These are phyloP conservation scores for Cercophora newfieldiana DNA, from an alignment of 495 filamentous ascomycete species.

Conservation along the genomic window DNA sequence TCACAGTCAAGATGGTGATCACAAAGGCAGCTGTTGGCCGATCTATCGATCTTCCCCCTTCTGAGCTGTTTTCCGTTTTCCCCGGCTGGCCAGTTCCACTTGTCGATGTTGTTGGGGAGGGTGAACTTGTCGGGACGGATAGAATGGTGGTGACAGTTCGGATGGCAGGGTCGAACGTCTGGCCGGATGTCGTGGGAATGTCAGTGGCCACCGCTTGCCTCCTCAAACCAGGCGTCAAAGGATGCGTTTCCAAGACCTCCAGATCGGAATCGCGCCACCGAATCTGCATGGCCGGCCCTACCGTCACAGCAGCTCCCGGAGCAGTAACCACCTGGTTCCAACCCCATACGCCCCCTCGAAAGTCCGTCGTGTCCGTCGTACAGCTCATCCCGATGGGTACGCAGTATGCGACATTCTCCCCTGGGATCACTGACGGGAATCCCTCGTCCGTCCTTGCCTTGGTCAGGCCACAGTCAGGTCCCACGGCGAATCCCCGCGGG, in stretches of 20 bases:
- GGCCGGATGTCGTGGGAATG: conserved; percentile 2
- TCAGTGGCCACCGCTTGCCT: conserved; percentile 4
- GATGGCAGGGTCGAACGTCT: neutral
- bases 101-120: neutral
- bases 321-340: conserved; percentile 27
- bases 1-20: conserved; percentile 34
- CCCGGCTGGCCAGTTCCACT: neutral
- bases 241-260: conserved; percentile 36
- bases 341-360: conserved; percentile 44
- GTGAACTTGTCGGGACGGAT: neutral
- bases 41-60: conserved; percentile 4
- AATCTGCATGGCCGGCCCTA: conserved; percentile 43
- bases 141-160: neutral
- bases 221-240: conserved; percentile 31
- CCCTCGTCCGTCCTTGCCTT: conserved; percentile 33
- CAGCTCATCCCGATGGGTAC: conserved; percentile 40
- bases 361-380: conserved; percentile 43
- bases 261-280: conserved; percentile 43
- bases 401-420: conserved; percentile 43
- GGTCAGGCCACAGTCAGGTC: conserved; percentile 32
- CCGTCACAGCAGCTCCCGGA: conserved; percentile 29
- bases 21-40: conserved; percentile 33
- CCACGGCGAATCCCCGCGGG: conserved; percentile 40
- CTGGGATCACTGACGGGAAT: conserved; percentile 35
- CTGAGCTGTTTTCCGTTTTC: neutral